Conservation (phyloP, 2,329 filamentous ascomycete genomes). For the Metarhizium rileyi region DNA sequence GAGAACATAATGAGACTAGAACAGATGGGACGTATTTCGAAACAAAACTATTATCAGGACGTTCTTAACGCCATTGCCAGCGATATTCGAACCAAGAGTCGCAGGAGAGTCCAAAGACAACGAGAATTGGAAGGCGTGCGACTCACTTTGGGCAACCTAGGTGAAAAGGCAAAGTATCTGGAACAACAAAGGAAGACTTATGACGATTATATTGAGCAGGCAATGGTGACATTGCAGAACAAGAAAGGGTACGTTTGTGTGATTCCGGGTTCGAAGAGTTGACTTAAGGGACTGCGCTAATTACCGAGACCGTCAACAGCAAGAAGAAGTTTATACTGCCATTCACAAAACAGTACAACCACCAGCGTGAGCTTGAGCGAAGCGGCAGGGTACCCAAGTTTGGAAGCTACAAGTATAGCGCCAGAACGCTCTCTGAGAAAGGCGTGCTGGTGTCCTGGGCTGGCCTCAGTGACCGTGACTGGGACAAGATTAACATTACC, state of each 20-base stretch:
- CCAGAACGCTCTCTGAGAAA: conserved; percentile 79
- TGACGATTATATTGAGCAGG: conserved; percentile 98
- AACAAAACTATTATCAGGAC: conserved; percentile 90
- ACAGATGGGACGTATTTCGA: conserved; percentile 77
- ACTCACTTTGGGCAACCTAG: conserved; percentile 62
- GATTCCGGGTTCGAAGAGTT: neutral
- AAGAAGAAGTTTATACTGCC: conserved; percentile 91
- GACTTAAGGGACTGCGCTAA: neutral
- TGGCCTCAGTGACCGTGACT: conserved; percentile 72
- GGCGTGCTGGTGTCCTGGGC: conserved; percentile 90
- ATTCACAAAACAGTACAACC: conserved; percentile 98
- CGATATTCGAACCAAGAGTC: conserved; percentile 95
- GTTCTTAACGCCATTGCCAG: conserved; percentile 94
- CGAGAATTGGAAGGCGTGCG: conserved; percentile 80
- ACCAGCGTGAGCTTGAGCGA: conserved; percentile 89
- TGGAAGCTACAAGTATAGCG: conserved; percentile 94
- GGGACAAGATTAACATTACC: conserved; percentile 87
- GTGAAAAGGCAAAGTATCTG: conserved; percentile 82
- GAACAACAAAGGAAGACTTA: conserved; percentile 95
- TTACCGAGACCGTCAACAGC: conserved; percentile 28
- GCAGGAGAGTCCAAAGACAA: conserved; percentile 81
- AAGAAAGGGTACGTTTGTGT: conserved; percentile 67
- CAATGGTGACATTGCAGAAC: conserved; percentile 92
- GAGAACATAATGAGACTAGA: conserved; percentile 92
- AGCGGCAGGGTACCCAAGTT: conserved; percentile 93